Percentiles rank a stretch among this genome's conserved stretches.
Evolutionary conservation across 1,284 basidiomycete species (phyloP).

Genomic region (Cerioporus squamosus): DNA sequence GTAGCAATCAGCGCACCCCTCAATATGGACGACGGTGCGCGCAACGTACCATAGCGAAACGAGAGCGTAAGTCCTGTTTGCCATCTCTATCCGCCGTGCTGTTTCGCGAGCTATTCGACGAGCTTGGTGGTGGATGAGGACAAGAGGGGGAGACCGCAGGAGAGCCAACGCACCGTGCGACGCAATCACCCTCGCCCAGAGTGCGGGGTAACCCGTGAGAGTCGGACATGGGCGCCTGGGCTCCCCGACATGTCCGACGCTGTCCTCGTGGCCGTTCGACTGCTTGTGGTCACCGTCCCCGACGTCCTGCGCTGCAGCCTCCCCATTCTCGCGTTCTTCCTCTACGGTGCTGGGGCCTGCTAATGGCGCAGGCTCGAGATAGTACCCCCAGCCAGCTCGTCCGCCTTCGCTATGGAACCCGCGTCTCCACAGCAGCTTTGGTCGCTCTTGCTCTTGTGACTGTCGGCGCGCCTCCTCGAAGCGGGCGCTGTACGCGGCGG

Average conservation of each 20-base stretch:
- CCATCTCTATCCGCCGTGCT: slow-evolving; percentile 22
- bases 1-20: slow-evolving; percentile 6
- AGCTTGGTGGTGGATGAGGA: slow-evolving; percentile 17
- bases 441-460: slow-evolving; percentile 10
- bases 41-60: slow-evolving; percentile 35
- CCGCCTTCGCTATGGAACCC: slow-evolving; percentile 21
- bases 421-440: slow-evolving; percentile 18
- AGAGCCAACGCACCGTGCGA: slow-evolving; percentile 24
- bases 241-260: slow-evolving; percentile 9
- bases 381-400: slow-evolving; percentile 20
- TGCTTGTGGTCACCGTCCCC: background rate
- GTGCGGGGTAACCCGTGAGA: background rate
- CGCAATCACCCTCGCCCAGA: slow-evolving; percentile 6
- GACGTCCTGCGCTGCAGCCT: slow-evolving; percentile 8
- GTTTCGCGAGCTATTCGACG: slow-evolving; percentile 15
- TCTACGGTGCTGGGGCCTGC: slow-evolving; percentile 5
- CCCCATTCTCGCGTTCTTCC: background rate
- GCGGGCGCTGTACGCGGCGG: slow-evolving; percentile 22
- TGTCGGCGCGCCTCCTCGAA: slow-evolving; percentile 20
- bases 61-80: slow-evolving; percentile 28
- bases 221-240: background rate
- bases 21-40: background rate
- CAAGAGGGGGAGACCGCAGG: slow-evolving; percentile 8
- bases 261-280: background rate
- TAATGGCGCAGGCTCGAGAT: slow-evolving; percentile 17